Conservation (phyloP, 208 protist species). For the Crithidia brevicula region DNA sequence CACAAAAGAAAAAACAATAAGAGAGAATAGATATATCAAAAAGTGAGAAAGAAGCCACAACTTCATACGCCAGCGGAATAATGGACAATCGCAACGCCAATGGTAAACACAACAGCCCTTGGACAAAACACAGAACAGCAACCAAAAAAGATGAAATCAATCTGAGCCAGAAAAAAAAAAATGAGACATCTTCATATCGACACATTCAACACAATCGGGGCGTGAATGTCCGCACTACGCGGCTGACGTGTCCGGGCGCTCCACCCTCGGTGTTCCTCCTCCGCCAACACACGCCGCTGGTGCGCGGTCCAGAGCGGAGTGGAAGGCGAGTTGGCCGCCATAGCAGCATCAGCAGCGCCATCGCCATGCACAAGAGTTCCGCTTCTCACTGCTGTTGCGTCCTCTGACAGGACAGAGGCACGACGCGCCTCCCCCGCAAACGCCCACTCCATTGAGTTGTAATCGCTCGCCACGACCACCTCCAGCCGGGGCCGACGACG, state of each 20-base stretch:
- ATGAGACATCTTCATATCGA: conserved; percentile 1
- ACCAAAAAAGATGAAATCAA: not conserved
- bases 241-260: conserved; percentile 19
- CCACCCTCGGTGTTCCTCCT: conserved; percentile 24
- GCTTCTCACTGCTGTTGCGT: not conserved
- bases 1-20: not conserved
- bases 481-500: conserved; percentile 7
- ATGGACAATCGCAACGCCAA: no score
- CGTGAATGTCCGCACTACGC: conserved; percentile 17
- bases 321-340: not conserved
- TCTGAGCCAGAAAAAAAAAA: no score
- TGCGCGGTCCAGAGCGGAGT: conserved; percentile 17
- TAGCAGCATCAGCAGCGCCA: not conserved
- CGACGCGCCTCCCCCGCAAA: conserved; percentile 27
- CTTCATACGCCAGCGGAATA: no score
- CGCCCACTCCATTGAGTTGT: conserved; percentile 34
- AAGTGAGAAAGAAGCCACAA: not conserved
- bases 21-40: no score
- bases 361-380: not conserved
- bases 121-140: not conserved
- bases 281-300: conserved; percentile 8
- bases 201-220: conserved; percentile 10
- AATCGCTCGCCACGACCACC: conserved; percentile 29
- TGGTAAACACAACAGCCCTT: no score
- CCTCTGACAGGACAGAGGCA: not conserved